Evolutionary conservation across 192 early-diverging fungal genomes (phyloP).

Genomic region (Chytriomyces sp.): DNA sequence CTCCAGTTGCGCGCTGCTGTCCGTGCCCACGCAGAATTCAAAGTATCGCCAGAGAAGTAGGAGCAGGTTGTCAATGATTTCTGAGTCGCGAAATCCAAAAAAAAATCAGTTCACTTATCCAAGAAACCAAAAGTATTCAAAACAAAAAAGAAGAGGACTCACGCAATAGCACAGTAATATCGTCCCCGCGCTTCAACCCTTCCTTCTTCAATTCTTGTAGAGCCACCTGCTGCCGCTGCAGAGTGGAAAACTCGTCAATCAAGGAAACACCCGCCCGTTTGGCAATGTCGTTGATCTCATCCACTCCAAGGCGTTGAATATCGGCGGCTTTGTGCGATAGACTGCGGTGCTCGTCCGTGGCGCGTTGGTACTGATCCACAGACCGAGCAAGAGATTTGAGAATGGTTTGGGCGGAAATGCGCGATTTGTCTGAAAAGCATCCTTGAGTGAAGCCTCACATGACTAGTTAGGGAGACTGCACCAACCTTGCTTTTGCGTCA

Average conservation of each 20-base stretch:
- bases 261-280: slow-evolving; percentile 17
- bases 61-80: slow-evolving; percentile 16
- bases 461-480: not conserved
- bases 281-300: slow-evolving; percentile 55
- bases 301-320: slow-evolving; percentile 45
- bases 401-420: slow-evolving; percentile 13
- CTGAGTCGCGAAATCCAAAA: not conserved
- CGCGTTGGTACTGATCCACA: slow-evolving; percentile 25
- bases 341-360: slow-evolving; percentile 32
- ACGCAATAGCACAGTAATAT: slow-evolving; percentile 35
- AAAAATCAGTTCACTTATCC: no score
- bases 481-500: slow-evolving; percentile 14
- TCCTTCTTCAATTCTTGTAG: slow-evolving; percentile 47
- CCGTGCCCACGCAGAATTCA: slow-evolving; percentile 11
- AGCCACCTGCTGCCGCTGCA: slow-evolving; percentile 53
- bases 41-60: slow-evolving; percentile 19
- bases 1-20: not conserved
- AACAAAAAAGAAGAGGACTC: not conserved
- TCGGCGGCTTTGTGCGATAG: slow-evolving; percentile 41
- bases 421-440: slow-evolving; percentile 11
- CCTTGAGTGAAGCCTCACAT: not conserved
- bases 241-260: slow-evolving; percentile 45
- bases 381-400: slow-evolving; percentile 44
- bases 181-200: slow-evolving; percentile 35
- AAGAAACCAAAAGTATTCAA: no score